phyloP scores from a whole-genome alignment of 2,329 filamentous ascomycete species.

The Fusarium marasasianum region DNA sequence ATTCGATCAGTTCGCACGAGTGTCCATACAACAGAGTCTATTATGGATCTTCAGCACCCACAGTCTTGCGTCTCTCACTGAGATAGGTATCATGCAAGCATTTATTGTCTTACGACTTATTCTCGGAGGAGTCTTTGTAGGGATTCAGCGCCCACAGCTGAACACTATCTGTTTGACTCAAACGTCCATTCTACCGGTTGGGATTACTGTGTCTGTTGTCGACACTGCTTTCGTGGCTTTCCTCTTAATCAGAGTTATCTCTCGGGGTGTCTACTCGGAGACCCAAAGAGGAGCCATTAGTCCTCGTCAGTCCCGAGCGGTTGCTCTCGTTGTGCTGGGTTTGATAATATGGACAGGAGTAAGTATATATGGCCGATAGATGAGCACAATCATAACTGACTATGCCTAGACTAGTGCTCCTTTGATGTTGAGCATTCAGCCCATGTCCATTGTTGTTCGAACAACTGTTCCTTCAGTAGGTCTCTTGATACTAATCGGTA shows the following conservation, averaged over 20 bases:
- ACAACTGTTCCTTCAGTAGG: conserved; percentile 63
- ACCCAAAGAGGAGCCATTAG: conserved; percentile 41
- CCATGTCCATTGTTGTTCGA: conserved; percentile 54
- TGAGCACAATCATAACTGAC: conserved; percentile 1
- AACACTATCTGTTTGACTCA: conserved; percentile 61
- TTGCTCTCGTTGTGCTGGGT: conserved; percentile 54
- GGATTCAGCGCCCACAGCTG: conserved; percentile 63
- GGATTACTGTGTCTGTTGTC: conserved; percentile 55
- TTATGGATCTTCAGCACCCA: conserved; percentile 59
- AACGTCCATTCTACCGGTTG: conserved; percentile 56
- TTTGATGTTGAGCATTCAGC: conserved; percentile 59
- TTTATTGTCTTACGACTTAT: conserved; percentile 59
- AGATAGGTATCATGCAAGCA: conserved; percentile 55
- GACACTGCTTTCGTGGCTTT: conserved; percentile 57
- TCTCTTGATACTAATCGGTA: conserved; percentile 60
- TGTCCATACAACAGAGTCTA: conserved; percentile 63
- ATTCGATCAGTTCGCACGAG: conserved; percentile 67
- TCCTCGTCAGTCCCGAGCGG: conserved; percentile 50
- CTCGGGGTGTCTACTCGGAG: conserved; percentile 48
- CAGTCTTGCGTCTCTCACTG: conserved; percentile 48
- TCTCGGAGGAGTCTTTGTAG: conserved; percentile 64
- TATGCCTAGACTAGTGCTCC: conserved; percentile 58
- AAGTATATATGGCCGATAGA: conserved; percentile 43
- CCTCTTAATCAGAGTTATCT: conserved; percentile 54
- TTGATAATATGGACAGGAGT: conserved; percentile 65